phyloP scores from a whole-genome alignment of 148 eudicot genomes.

The Pouteria glomerata region DNA sequence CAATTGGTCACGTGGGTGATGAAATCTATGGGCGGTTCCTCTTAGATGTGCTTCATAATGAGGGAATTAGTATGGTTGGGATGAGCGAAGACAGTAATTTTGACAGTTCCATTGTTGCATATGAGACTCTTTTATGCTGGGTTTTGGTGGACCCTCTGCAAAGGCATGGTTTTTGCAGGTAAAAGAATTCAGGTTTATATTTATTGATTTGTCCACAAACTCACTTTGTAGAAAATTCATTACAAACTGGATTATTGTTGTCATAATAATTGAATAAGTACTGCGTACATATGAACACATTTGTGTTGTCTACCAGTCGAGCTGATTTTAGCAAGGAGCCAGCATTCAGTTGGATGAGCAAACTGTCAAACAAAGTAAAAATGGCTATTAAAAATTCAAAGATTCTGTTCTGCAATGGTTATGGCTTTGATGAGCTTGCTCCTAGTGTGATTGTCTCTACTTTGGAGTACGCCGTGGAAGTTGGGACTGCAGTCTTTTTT shows the following conservation, averaged over 20 bases:
- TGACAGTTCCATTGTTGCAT: slow-evolving; percentile 26
- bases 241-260: background rate
- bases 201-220: slow-evolving; percentile 1
- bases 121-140: slow-evolving; percentile 94
- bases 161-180: slow-evolving; percentile 97
- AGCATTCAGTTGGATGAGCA: slow-evolving; percentile 77
- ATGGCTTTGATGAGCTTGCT: slow-evolving; percentile 92
- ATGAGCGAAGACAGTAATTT: slow-evolving; percentile 51
- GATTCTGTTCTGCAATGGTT: slow-evolving; percentile 89
- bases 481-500: slow-evolving; percentile 81
- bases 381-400: slow-evolving; percentile 66
- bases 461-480: slow-evolving; percentile 78
- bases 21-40: slow-evolving; percentile 86
- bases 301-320: slow-evolving; percentile 54
- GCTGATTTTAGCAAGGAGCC: slow-evolving; percentile 88
- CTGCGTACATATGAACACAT: background rate
- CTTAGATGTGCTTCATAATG: slow-evolving; percentile 69
- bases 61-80: slow-evolving; percentile 62
- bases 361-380: slow-evolving; percentile 62
- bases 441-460: slow-evolving; percentile 66
- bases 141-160: slow-evolving; percentile 92
- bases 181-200: background rate
- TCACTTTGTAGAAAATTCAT: background rate
- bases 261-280: background rate
- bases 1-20: slow-evolving; percentile 86